These are phyloP conservation scores for Aspergillus luchuensis DNA, from an alignment of 2,329 filamentous ascomycete species.

Conservation along the genomic window DNA sequence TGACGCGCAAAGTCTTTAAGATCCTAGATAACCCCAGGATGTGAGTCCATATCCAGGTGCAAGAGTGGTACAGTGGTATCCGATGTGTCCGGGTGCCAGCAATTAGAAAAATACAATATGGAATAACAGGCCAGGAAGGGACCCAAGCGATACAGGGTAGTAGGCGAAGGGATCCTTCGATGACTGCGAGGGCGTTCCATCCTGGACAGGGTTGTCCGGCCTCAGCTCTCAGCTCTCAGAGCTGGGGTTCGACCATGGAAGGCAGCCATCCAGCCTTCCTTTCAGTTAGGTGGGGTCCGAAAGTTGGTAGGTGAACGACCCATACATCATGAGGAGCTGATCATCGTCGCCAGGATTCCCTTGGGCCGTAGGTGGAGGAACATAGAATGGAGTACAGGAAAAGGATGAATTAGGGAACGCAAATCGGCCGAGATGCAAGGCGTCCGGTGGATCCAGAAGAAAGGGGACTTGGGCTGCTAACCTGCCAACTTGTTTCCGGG, in stretches of 20 bases:
- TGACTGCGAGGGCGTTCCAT: slow-evolving; percentile 17
- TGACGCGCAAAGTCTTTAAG: slow-evolving; percentile 99
- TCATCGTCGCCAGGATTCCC: not conserved
- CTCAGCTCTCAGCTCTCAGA: slow-evolving; percentile 1
- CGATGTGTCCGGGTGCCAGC: slow-evolving; percentile 12
- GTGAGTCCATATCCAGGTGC: slow-evolving; percentile 72
- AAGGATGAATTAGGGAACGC: slow-evolving; percentile 20
- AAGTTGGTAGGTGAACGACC: not conserved
- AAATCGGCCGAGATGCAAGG: slow-evolving; percentile 18
- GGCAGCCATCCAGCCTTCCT: slow-evolving; percentile 1
- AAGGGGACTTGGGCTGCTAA: slow-evolving; percentile 64
- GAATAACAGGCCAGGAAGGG: not conserved
- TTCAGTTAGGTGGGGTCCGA: not conserved
- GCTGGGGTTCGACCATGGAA: not conserved
- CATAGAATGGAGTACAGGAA: not conserved
- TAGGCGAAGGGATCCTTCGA: slow-evolving; percentile 18
- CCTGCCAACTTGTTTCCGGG: slow-evolving; percentile 99
- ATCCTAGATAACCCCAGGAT: slow-evolving; percentile 80
- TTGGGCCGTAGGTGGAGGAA: not conserved
- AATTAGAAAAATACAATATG: slow-evolving; percentile 3
- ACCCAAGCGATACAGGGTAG: slow-evolving; percentile 8
- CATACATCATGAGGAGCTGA: not conserved
- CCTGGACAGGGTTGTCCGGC: slow-evolving; percentile 10
- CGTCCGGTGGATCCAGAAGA: slow-evolving; percentile 31
- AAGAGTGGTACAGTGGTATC: slow-evolving; percentile 25